A percentile compares a stretch with the other conserved stretches of the same genome.
Evolutionary conservation across 2,329 filamentous ascomycete genomes (phyloP).

Genomic region (Ophiostoma angusticollis): DNA sequence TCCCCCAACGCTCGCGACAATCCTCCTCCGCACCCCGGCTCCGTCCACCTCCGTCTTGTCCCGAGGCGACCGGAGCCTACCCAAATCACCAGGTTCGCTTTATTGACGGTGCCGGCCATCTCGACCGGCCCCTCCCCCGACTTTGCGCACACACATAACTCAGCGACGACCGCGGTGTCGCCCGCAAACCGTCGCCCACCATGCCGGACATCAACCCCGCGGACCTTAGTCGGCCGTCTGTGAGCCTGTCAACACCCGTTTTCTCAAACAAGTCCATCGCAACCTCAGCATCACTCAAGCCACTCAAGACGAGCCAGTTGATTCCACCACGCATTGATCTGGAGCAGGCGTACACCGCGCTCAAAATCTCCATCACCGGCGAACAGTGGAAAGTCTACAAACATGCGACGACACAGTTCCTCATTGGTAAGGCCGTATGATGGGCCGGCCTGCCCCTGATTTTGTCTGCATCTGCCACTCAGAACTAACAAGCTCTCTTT

Average conservation of each 20-base stretch:
- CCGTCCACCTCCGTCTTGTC: conserved; percentile 2
- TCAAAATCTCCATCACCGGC: conserved; percentile 44
- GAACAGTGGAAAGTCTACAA: conserved; percentile 56
- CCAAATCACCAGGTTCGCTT: conserved; percentile 4
- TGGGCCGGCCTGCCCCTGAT: not conserved
- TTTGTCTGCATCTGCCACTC: not conserved
- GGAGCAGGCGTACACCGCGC: conserved; percentile 48
- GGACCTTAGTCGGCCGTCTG: conserved; percentile 49
- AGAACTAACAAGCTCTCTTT: not conserved
- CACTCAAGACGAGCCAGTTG: conserved; percentile 47
- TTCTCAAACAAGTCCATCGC: conserved; percentile 45
- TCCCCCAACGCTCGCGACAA: conserved; percentile 34
- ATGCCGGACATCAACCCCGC: conserved; percentile 63
- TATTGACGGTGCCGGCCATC: not conserved
- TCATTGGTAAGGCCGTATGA: conserved; percentile 47
- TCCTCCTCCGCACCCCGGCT: not conserved
- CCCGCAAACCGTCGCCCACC: not conserved
- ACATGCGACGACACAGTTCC: conserved; percentile 47
- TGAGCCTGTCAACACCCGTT: conserved; percentile 45
- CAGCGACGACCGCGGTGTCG: not conserved
- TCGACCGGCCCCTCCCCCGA: not conserved
- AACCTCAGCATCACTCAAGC: conserved; percentile 37
- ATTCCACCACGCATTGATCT: conserved; percentile 55
- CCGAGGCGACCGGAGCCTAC: conserved; percentile 17
- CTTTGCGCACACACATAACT: not conserved